A percentile compares a stretch with the other conserved stretches of the same genome.
Conservation (phyloP, 768 basidiomycete genomes). For the Rhizopogon rudus region DNA sequence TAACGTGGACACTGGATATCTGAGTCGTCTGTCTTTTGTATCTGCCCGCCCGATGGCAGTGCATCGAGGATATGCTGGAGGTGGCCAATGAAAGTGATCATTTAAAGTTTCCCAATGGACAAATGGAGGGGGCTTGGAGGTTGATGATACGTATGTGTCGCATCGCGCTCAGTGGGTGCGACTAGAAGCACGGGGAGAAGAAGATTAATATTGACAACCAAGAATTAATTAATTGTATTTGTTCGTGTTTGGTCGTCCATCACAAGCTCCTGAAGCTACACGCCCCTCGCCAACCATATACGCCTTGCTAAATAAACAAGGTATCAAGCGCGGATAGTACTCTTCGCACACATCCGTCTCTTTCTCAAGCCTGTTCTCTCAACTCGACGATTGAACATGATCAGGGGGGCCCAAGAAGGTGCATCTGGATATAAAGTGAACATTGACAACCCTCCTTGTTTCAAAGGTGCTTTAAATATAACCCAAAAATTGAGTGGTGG, state of each 20-base stretch:
- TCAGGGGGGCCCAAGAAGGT: too few species aligned
- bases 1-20: conserved; percentile 26
- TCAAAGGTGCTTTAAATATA: conserved; percentile 10
- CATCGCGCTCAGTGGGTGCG: conserved; percentile 78
- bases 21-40: conserved; percentile 34
- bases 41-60: conserved; percentile 57
- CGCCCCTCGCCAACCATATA: too few species aligned
- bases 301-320: too few species aligned
- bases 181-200: conserved; percentile 84
- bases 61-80: conserved; percentile 83
- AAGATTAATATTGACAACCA: conserved; percentile 74
- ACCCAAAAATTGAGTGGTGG: conserved; percentile 33
- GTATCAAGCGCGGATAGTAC: too few species aligned
- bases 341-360: too few species aligned
- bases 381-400: too few species aligned
- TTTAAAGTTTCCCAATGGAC: conserved; percentile 47
- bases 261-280: too few species aligned
- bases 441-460: too few species aligned
- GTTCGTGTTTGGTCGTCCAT: too few species aligned
- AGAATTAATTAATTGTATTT: conserved; percentile 52
- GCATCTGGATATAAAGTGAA: too few species aligned
- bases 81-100: conserved; percentile 66
- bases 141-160: conserved; percentile 64
- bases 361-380: too few species aligned
- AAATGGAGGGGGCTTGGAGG: conserved; percentile 24